These are phyloP conservation scores for Microdochium paspali DNA, from an alignment of 2,329 filamentous ascomycete species.

Conservation along the genomic window DNA sequence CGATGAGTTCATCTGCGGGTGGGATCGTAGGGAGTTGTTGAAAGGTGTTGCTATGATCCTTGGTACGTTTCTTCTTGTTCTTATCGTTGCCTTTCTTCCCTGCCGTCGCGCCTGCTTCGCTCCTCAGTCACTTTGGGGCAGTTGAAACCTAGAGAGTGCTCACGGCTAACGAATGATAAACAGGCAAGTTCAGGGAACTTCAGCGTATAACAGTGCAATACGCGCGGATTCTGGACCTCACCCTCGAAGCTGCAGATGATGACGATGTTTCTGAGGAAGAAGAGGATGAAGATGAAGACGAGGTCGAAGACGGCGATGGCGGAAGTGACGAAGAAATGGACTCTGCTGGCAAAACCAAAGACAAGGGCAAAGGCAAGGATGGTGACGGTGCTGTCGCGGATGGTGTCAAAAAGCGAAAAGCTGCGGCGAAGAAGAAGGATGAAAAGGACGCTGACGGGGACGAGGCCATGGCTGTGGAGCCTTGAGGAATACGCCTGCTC, in stretches of 20 bases:
- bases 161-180: slow-evolving; percentile 19
- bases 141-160: slow-evolving; percentile 1
- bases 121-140: too few species aligned
- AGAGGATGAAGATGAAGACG: slow-evolving; percentile 20
- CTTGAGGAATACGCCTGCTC: too few species aligned
- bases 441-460: neutral
- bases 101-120: slow-evolving; percentile 7
- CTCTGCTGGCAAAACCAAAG: too few species aligned
- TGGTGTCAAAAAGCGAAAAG: neutral
- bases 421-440: neutral
- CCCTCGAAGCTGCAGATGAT: slow-evolving; percentile 25
- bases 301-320: neutral
- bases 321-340: neutral
- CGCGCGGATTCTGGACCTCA: slow-evolving; percentile 67
- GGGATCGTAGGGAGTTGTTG: slow-evolving; percentile 78
- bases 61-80: slow-evolving; percentile 46
- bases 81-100: neutral
- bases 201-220: slow-evolving; percentile 94
- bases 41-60: slow-evolving; percentile 89
- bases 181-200: slow-evolving; percentile 90
- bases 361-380: neutral
- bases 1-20: slow-evolving; percentile 74
- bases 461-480: neutral
- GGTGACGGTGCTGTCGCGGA: too few species aligned
- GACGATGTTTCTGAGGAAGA: slow-evolving; percentile 28